phyloP scores from a whole-genome alignment of 352 stramenopile species.

The Globisporangium takayamanum region DNA sequence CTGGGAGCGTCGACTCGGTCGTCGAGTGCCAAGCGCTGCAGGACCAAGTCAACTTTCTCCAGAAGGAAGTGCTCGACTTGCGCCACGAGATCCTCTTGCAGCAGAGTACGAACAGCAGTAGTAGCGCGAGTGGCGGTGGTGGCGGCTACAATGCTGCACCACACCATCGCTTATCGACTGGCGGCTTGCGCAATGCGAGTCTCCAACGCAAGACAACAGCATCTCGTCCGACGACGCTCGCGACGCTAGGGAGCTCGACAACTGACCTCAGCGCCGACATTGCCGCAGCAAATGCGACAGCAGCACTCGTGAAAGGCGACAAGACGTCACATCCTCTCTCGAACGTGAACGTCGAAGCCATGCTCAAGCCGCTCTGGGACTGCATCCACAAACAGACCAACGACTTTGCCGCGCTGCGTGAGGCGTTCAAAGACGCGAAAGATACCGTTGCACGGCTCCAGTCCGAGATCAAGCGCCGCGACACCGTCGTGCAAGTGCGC shows the following conservation, averaged over 20 bases:
- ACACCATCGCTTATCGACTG: conserved; percentile 46
- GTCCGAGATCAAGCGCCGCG: conserved; percentile 75
- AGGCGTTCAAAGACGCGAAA: conserved; percentile 66
- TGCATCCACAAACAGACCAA: conserved; percentile 78
- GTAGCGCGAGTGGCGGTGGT: not conserved
- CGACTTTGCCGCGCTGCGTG: conserved; percentile 50
- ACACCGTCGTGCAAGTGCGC: conserved; percentile 66
- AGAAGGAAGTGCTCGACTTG: conserved; percentile 78
- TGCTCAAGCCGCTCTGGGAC: conserved; percentile 69
- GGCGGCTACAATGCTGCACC: conserved; percentile 40
- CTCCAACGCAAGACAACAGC: conserved; percentile 5
- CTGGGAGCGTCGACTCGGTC: conserved; percentile 71
- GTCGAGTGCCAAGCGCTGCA: conserved; percentile 72
- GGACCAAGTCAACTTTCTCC: conserved; percentile 64
- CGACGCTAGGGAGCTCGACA: conserved; percentile 13
- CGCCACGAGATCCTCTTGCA: conserved; percentile 70
- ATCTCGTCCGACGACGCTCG: not conserved
- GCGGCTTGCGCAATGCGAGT: conserved; percentile 16
- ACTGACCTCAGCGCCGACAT: conserved; percentile 21
- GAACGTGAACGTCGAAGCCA: conserved; percentile 1
- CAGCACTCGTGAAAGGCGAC: conserved; percentile 7
- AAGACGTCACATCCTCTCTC: not conserved
- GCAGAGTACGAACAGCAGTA: conserved; percentile 28
- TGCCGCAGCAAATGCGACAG: conserved; percentile 15
- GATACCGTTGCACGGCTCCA: conserved; percentile 65